Conservation (phyloP, 73 alveolate genomes). For the Tetrahymena elliotti region DNA sequence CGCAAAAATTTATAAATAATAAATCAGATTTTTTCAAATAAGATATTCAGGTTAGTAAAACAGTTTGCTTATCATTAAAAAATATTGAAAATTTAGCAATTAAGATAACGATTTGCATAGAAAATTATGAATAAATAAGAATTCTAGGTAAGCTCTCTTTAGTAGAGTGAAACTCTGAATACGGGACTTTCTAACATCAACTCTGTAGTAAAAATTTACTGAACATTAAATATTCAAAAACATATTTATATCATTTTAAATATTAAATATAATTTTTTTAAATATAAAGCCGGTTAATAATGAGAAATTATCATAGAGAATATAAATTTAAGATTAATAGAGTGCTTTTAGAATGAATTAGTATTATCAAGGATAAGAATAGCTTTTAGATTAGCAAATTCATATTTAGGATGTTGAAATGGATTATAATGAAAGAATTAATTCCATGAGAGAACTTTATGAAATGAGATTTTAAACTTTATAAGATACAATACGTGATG, state of each 20-base stretch:
- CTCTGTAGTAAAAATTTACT: background rate
- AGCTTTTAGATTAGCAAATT: background rate
- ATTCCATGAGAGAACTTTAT: constrained; percentile 30
- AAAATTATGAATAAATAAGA: background rate
- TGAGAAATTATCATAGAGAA: background rate
- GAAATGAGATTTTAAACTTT: constrained; percentile 41
- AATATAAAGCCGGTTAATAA: background rate
- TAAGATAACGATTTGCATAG: background rate
- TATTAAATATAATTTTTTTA: background rate
- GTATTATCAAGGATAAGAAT: background rate
- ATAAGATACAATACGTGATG: constrained; percentile 32
- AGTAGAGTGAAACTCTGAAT: background rate
- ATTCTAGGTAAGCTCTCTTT: background rate
- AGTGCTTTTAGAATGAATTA: background rate
- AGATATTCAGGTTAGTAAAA: background rate
- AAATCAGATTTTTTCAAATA: background rate
- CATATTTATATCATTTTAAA: background rate
- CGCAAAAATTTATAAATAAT: background rate
- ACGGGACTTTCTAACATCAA: background rate
- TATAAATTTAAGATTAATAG: background rate
- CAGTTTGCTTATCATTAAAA: background rate
- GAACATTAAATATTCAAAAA: too few species aligned
- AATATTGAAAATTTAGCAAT: background rate
- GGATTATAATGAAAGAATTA: constrained; percentile 34
- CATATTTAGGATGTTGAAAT: constrained; percentile 8